Evolutionary conservation across 2,329 filamentous ascomycete genomes (phyloP).

Genomic region (Amylocarpus encephaloides): DNA sequence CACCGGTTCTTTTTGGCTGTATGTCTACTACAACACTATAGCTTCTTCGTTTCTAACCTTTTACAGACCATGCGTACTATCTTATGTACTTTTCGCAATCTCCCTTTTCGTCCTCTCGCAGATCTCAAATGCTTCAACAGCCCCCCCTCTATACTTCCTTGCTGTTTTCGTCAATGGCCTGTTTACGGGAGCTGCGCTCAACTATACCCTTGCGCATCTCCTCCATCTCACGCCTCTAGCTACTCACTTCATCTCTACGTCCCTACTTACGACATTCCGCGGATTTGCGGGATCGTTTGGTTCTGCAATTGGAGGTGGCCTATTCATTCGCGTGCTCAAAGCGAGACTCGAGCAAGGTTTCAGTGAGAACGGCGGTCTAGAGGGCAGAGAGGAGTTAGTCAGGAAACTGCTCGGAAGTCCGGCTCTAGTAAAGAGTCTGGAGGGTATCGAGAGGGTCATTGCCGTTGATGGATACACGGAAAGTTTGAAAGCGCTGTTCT

Average conservation of each 20-base stretch:
- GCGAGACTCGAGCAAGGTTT: slow-evolving; percentile 32
- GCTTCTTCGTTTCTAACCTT: background rate
- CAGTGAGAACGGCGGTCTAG: slow-evolving; percentile 26
- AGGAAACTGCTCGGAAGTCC: slow-evolving; percentile 53
- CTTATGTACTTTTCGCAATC: slow-evolving; percentile 55
- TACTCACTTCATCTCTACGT: slow-evolving; percentile 69
- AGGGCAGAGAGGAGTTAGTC: slow-evolving; percentile 38
- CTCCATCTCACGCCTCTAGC: slow-evolving; percentile 62
- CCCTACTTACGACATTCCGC: slow-evolving; percentile 71
- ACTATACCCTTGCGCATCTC: slow-evolving; percentile 76
- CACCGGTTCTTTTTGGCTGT: slow-evolving; percentile 64
- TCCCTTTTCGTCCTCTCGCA: slow-evolving; percentile 52
- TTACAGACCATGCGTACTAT: slow-evolving; percentile 47
- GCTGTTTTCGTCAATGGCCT: slow-evolving; percentile 66
- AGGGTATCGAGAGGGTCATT: slow-evolving; percentile 43
- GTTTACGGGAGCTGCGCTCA: slow-evolving; percentile 64
- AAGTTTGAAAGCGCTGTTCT: slow-evolving; percentile 46
- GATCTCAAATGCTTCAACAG: slow-evolving; percentile 46
- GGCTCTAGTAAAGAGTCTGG: slow-evolving; percentile 43
- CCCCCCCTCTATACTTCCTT: slow-evolving; percentile 48
- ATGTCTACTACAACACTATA: slow-evolving; percentile 16
- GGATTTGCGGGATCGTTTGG: slow-evolving; percentile 79
- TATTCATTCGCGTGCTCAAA: slow-evolving; percentile 27
- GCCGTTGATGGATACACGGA: slow-evolving; percentile 48
- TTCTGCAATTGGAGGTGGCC: slow-evolving; percentile 68